These are phyloP conservation scores for Diaporthe vexans DNA, from an alignment of 2,329 filamentous ascomycete genomes.

Conservation along the genomic window DNA sequence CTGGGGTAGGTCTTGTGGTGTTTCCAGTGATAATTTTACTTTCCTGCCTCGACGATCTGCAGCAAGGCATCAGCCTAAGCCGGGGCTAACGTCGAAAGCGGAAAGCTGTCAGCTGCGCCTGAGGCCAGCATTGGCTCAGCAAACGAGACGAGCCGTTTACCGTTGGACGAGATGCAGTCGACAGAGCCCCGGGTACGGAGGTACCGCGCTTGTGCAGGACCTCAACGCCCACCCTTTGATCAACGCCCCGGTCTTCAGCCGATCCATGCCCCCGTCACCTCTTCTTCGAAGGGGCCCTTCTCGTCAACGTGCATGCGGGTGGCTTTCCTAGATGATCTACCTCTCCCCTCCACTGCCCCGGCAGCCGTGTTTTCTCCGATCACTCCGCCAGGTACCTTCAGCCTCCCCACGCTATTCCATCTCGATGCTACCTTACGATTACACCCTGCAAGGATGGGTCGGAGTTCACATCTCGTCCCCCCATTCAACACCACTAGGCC, in stretches of 20 bases:
- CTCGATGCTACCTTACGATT: slow-evolving; percentile 28
- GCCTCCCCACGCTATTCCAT: slow-evolving; percentile 30
- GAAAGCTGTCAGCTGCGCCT: slow-evolving; percentile 32
- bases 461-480: slow-evolving; percentile 3
- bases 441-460: slow-evolving; percentile 22
- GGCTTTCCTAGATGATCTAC: background rate
- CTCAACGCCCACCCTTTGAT: slow-evolving; percentile 14
- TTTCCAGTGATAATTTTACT: slow-evolving; percentile 31
- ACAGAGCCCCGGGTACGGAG: slow-evolving; percentile 26
- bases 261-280: slow-evolving; percentile 25
- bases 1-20: slow-evolving; percentile 1
- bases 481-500: slow-evolving; percentile 18
- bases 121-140: slow-evolving; percentile 32
- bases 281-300: background rate
- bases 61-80: slow-evolving; percentile 35
- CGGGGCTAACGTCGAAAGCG: slow-evolving; percentile 16
- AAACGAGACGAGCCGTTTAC: slow-evolving; percentile 34
- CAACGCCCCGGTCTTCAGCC: slow-evolving; percentile 13
- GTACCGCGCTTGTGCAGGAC: slow-evolving; percentile 32
- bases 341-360: slow-evolving; percentile 11
- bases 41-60: slow-evolving; percentile 37
- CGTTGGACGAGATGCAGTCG: slow-evolving; percentile 34
- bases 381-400: slow-evolving; percentile 25
- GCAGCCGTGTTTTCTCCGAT: slow-evolving; percentile 11
- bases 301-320: slow-evolving; percentile 13